Base-by-base conservation (phyloP, 176 grass and related monocot genomes). In the Dendrocalamus sinicus region DNA sequence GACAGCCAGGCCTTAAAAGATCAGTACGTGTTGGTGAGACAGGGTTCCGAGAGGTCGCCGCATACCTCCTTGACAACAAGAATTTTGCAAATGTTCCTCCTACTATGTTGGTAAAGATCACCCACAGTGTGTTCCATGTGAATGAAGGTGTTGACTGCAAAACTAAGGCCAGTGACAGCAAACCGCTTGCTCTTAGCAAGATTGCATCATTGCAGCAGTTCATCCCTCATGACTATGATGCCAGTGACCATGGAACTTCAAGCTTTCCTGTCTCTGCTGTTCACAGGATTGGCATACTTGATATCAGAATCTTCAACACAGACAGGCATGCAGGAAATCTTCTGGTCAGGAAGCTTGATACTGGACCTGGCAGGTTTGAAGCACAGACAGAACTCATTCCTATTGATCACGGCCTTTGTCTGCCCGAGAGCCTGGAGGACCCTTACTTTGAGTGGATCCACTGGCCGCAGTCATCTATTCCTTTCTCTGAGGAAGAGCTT, bases 391-490 rank as follows among this genome's bases (percentile, higher is more conserved):
- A 95, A 74, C 81, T 94, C 13, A 92, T 94, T 52, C 92, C 92
- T 26, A 94, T 94, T 64, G 92, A 94, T 83, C 92, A 92, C 37
- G 90, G 92, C 14, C 83, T 92, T 10, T 92, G 90, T 73, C 75
- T 94, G 20, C 92, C 85, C 23, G 90, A 94, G 70, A 80, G 73
- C 54, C 67, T 92, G 24, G 92, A 94, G 82, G 92, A 94, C 51
- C 92, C 92, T 69, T 94, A 94, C 84, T 92, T 92, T 75, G 92
- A 94, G 51, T 94, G 92, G 92, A 86, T 92, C 73, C 87, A 92
- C 43, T 94, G 90, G 92, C 87, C 87, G 1, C 90, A 94, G 45
- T 72, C 90, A 71, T 94, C 81, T 39, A 86, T 94, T 77, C 92
- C 92, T 43, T 94, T 94, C 60, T 92, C 85, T 1, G 78, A 94